Percentiles rank a stretch among this genome's conserved stretches.
Evolutionary conservation across 179 eudicot species (phyloP).

Genomic region (Spinacia oleracea): DNA sequence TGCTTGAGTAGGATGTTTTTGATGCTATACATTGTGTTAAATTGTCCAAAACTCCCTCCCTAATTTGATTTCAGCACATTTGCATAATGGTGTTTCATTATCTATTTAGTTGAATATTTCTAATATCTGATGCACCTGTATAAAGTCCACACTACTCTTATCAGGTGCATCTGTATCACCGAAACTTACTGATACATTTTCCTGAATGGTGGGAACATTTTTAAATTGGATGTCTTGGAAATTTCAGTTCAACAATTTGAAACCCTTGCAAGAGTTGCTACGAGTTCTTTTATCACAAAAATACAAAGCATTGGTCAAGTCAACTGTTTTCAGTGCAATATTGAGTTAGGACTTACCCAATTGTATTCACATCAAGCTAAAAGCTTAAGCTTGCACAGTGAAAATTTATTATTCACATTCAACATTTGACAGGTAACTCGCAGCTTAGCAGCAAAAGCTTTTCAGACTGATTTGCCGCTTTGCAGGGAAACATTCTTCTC

Average conservation of each 20-base stretch:
- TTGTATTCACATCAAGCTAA: no score
- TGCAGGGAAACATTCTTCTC: slow-evolving; percentile 95
- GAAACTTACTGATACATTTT: neutral
- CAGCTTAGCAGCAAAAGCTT: slow-evolving; percentile 95
- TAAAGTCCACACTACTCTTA: no score
- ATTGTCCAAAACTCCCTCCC: neutral
- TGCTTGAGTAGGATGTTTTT: neutral
- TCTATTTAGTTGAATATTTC: neutral
- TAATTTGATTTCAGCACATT: neutral
- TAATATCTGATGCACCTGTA: neutral
- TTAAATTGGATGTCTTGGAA: neutral
- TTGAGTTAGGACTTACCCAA: neutral
- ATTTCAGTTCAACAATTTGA: neutral
- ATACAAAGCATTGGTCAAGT: neutral
- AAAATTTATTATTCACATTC: neutral
- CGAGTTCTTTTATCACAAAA: neutral
- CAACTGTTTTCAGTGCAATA: neutral
- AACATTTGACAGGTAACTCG: slow-evolving; percentile 66
- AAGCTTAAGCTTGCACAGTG: no score
- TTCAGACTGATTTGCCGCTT: slow-evolving; percentile 75
- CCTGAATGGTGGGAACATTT: neutral
- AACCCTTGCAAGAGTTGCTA: neutral
- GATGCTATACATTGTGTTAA: no score
- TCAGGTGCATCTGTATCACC: neutral
- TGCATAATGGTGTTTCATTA: neutral